A percentile compares a stretch with the other conserved stretches of the same genome.
These are phyloP conservation scores for Fusarium ramigenum DNA, from an alignment of 2,329 filamentous ascomycete species.

Conservation along the genomic window DNA sequence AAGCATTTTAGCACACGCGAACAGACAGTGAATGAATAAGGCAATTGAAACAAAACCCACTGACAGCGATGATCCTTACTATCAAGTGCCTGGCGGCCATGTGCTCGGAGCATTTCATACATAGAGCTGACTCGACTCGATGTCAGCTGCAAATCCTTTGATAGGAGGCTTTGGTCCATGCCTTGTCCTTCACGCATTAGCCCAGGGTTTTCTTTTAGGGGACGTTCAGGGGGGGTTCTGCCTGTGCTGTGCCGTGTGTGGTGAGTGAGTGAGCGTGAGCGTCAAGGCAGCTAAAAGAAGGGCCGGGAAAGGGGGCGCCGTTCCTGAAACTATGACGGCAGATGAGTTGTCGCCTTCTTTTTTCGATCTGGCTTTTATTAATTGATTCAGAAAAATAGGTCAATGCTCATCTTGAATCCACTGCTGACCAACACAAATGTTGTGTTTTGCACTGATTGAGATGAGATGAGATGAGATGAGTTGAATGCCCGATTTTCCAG, in stretches of 20 bases:
- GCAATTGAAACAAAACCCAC: slow-evolving; percentile 6
- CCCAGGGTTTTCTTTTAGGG: not conserved
- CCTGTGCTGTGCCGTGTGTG: not conserved
- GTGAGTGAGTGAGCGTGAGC: not conserved
- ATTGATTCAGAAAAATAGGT: not conserved
- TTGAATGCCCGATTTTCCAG: not conserved
- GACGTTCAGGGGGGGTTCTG: slow-evolving; percentile 6
- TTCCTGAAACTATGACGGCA: slow-evolving; percentile 17
- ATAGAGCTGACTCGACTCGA: not conserved
- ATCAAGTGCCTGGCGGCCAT: not conserved
- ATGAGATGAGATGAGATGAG: not conserved
- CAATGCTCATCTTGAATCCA: not conserved
- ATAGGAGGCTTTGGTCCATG: not conserved
- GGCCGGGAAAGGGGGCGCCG: slow-evolving; percentile 14
- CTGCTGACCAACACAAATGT: not conserved
- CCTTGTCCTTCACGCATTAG: not conserved
- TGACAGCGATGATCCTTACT: slow-evolving; percentile 18
- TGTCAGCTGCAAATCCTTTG: not conserved
- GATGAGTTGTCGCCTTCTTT: not conserved
- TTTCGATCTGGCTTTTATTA: slow-evolving; percentile 6
- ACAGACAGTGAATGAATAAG: not conserved
- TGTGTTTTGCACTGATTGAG: not conserved
- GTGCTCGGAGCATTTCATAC: slow-evolving; percentile 9
- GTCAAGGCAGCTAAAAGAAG: not conserved
- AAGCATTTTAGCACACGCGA: not conserved